Base-by-base conservation (phyloP, 768 basidiomycete species). In the Tulasnella sp. region DNA sequence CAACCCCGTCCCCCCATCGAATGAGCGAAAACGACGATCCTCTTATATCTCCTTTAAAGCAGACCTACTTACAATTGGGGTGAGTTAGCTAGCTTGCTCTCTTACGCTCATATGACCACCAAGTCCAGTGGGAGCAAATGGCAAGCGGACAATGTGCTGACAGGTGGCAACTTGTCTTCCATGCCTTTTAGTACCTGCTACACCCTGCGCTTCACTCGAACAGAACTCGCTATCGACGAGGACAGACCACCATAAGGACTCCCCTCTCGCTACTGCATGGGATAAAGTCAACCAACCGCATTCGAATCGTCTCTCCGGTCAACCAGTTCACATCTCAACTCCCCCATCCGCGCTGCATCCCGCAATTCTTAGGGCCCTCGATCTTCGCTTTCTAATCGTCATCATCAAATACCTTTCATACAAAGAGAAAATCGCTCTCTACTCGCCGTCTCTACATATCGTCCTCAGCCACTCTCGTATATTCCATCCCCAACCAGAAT, bases 11-110 rank as follows among this genome's bases (percentile, higher is more conserved):
- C 52, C 58, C 8, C 73, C 73, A 31, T 25, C 54, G 14, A 68
- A 69, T 69, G 67, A 76, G 15, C 36, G 36, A 54, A 3, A 67
- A 40, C 64, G 67, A 76, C 75, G 75, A 70, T 76, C 75, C 67
- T 36, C 52, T 54, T 68, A 76, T 76, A 76, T 68, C 37, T 37
- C 36, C 36, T n/a, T 75, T 19, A 67, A 40, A 76, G 75, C 38
- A 45, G 40, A 76, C 69, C 67, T 76, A 76, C 40, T 40, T 76
- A 29, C 40, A 76, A 76, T 36, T 68, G 36, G 75, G 75, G 75
- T 76, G n/a, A 22, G 75, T 36, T 19, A 31, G 12, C 42, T 34
- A 31, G 14, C 22, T 34, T n/a, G n/a, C n/a, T n/a, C n/a, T n/a
- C n/a, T n/a, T n/a, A n/a, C n/a, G n/a, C n/a, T n/a, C n/a, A n/a